Evolutionary conservation across 768 basidiomycete genomes (phyloP).

Genomic region (Termitomyces sp.): DNA sequence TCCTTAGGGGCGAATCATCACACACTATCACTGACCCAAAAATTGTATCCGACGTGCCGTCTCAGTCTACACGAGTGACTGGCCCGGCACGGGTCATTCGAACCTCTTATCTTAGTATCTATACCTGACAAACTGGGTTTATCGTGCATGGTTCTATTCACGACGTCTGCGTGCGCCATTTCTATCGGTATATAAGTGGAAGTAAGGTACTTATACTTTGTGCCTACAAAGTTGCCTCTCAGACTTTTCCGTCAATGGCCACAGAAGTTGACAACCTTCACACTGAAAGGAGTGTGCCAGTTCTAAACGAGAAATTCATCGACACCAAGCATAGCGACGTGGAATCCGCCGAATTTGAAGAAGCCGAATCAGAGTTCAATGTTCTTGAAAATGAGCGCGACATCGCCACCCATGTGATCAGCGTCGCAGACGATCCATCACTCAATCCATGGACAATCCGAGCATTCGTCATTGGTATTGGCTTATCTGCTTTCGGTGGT

Average conservation of each 20-base stretch:
- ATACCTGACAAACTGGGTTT: neutral
- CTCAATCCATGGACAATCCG: conserved; percentile 45
- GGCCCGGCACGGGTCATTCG: neutral
- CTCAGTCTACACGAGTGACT: neutral
- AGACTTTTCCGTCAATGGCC: conserved; percentile 5
- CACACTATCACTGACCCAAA: neutral
- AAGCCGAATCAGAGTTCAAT: conserved; percentile 21
- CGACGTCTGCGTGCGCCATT: neutral
- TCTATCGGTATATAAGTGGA: neutral
- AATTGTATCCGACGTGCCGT: neutral
- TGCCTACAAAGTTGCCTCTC: neutral
- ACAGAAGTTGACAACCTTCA: neutral
- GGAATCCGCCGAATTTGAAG: conserved; percentile 24
- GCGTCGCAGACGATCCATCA: conserved; percentile 40
- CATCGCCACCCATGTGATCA: conserved; percentile 44
- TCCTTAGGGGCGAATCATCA: neutral
- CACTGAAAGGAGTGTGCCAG: conserved; percentile 4
- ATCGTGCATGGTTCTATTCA: neutral
- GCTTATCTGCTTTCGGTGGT: conserved; percentile 45
- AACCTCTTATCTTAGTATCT: neutral
- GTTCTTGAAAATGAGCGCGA: conserved; percentile 43
- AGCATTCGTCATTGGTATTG: conserved; percentile 43
- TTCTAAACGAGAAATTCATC: conserved; percentile 22
- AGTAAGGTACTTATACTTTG: neutral
- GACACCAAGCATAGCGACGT: conserved; percentile 29